Evolutionary conservation across 768 basidiomycete species (phyloP), one percentile per base, ranked within the genome.

Genomic region (Russula emetica): DNA sequence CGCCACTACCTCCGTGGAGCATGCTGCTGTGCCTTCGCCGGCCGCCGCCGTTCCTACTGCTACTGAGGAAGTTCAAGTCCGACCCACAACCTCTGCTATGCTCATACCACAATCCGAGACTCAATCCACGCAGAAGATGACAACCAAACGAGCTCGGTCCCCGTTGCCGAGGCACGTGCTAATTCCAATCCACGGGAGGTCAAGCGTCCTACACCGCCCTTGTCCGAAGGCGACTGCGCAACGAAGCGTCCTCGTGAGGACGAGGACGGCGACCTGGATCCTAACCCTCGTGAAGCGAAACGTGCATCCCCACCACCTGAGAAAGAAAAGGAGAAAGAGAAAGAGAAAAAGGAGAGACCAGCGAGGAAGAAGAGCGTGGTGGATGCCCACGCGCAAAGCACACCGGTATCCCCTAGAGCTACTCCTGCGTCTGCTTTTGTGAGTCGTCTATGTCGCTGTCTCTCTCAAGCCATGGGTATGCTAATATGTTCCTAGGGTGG

Each of bases 171-270:
- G 45, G 69, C 82, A 5, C 82, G 86, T 69, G 76, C 78, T 66
- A 85, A 85, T 69, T 83, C 79, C 49, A 87, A 88, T 70, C 85
- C 86, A 16, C 66, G 72, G 24, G 73, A 74, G 66, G 72, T 70
- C 61, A 77, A 77, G 65, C 69, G 84, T 63, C 85, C 82, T 3
- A 83, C 88, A 13, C 89, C 89, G 20, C 87, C 88, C 32, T 89
- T 87, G 1, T 85, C 87, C 3, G 75, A 78, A 45, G 60, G 69
- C 22, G 71, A 75, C 24, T 66, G 38, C 38, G 22, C 63, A 18
- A 49, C 62, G 11, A 64, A 64, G 26, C 63, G 63, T 5, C 63
- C 63, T 32, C 63, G 63, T 49, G 63, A 64, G 49, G 63, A 64
- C 5, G 63, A 64, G 24, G 63, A 64, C 11, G 49, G 59, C 9